Evolutionary conservation across 2,329 filamentous ascomycete species (phyloP), one percentile per base, ranked within the genome.

Genomic region (Akanthomyces muscarius): DNA sequence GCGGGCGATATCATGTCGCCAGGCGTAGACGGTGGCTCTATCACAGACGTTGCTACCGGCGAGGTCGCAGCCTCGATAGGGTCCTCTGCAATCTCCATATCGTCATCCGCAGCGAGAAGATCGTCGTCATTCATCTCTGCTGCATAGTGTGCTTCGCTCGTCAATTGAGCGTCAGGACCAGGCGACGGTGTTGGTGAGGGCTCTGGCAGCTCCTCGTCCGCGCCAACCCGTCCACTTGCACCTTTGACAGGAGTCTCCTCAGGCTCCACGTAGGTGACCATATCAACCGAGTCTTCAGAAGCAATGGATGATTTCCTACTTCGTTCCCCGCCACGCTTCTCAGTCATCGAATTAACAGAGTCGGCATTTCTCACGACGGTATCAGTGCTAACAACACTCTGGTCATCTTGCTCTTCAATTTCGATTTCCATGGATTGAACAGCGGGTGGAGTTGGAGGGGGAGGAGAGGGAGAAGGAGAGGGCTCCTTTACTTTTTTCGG

Each of bases 1-100:
- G 78, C 78, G 1, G 82, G 78, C 1, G 80, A 81, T 28, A 75
- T 71, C 45, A 70, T 66, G 44, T 76, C 68, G 23, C 72, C 72
- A 3, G 82, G 81, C 0, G 83, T 83, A 3, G 80, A 70, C 2
- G 79, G 78, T 10, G 73, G 69, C 51, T 74, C 70, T 5, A 62
- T 63, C 13, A 70, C 44, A 16, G 51, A 61, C 2, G 62, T 51
- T 21, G 57, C 62, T 33, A 61, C 16, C n/a, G 57, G 63, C 30
- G 58, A 53, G 5, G 53, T 61, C 16, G 57, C 42, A n/a, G 58
- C 44, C n/a, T 64, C 62, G 3, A 61, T 21, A 33, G 63, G 48
- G 41, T 64, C 63, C 25, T 64, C 63, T 28, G 63, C 63, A 25
- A 64, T 61, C 14, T 64, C 45, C 58, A 64, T 5, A 33, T 64